These are phyloP conservation scores for Flaveria floridana DNA, from an alignment of 140 eudicot species.

Conservation along the genomic window DNA sequence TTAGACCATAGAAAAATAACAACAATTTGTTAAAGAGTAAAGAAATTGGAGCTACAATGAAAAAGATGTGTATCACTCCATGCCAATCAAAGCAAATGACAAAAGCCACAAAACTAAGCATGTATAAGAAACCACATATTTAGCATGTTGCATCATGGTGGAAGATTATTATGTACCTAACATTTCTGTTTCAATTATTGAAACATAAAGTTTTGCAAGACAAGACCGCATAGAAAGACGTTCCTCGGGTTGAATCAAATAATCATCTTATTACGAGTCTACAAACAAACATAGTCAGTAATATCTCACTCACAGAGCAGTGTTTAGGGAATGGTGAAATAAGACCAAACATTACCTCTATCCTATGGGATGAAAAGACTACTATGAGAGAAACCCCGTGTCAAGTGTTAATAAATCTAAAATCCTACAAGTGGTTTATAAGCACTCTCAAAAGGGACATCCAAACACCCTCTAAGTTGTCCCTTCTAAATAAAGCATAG, in stretches of 20 bases:
- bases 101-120: neutral
- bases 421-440: neutral
- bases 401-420: too few species aligned
- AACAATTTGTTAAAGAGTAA: neutral
- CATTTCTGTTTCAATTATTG: slow-evolving; percentile 11
- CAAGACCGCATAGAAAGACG: too few species aligned
- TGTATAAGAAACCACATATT: neutral
- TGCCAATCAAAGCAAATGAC: slow-evolving; percentile 5
- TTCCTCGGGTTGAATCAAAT: too few species aligned
- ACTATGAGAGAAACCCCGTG: too few species aligned
- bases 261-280: too few species aligned
- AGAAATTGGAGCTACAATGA: neutral
- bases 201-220: slow-evolving; percentile 18
- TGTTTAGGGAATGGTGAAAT: too few species aligned
- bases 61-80: slow-evolving; percentile 10
- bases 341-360: too few species aligned
- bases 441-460: neutral
- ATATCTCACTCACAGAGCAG: too few species aligned
- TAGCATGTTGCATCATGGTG: neutral
- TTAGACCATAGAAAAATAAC: slow-evolving; percentile 20
- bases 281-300: too few species aligned
- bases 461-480: slow-evolving; percentile 12
- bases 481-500: neutral
- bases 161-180: neutral
- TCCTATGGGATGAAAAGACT: too few species aligned